Evolutionary conservation across 2,329 filamentous ascomycete species (phyloP), one percentile per base, ranked within the genome.

Genomic region (Emericellopsis cladophorae): DNA sequence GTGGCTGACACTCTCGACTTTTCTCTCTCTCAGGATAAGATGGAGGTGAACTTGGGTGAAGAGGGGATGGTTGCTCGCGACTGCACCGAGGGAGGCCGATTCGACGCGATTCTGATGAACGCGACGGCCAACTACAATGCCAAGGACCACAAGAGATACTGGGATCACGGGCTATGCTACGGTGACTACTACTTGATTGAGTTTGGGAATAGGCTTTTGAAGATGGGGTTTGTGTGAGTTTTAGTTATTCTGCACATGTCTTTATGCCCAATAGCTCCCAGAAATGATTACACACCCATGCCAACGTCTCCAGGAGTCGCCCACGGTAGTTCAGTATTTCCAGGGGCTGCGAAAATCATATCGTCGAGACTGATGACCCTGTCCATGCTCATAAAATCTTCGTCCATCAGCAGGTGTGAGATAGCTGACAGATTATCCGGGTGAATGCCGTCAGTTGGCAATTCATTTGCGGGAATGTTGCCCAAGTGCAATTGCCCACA

Each of bases 141-240:
- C 3, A 47, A 50, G 7, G 53, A 45, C n/a, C 42, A 42, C 15
- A 45, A 50, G n/a, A 41, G 50, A 32, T 58, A 59, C 34, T 47
- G 44, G 5, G 50, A 63, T 26, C 59, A 62, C 45, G 66, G 65
- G 0, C 46, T 71, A 7, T 66, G 70, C 2, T 71, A 70, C 49
- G 67, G 64, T 4, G 66, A 70, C 46, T 71, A 70, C 44, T 70
- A 62, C 44, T 47, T 70, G 36, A 45, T 70, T 5, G 64, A 67
- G 42, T 67, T 66, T 52, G 66, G 66, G 4, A 71, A 71, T 40
- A 59, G 62, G 37, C 46, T 72, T n/a, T 42, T 71, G 33, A 47
- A 53, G 31, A 56, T 64, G 55, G 55, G 57, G 2, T 37, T 50
- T 1, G 36, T 37, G 14, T 49, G 45, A 42, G 18, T 5, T 4